Conservation (phyloP, 164 flowering plant species). For the Vitis rupestris region DNA sequence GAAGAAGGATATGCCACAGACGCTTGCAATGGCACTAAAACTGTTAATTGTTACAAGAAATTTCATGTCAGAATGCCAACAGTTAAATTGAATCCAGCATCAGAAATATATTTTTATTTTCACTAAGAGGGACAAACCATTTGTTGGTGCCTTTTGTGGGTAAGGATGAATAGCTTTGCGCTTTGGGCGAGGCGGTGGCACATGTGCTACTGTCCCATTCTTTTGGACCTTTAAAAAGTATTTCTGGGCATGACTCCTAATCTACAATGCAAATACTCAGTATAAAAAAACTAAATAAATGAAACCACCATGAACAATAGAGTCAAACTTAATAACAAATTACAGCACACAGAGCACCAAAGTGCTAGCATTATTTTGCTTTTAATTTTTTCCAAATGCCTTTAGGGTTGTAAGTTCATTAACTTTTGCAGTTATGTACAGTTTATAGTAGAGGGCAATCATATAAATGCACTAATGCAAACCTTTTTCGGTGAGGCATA, state of each 20-base stretch:
- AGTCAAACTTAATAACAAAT: too few species aligned
- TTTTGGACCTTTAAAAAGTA: conserved; percentile 94
- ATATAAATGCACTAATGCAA: too few species aligned
- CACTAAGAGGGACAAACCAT: conserved; percentile 47
- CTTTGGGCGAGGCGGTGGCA: conserved; percentile 97
- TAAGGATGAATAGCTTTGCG: conserved; percentile 94
- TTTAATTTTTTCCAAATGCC: too few species aligned
- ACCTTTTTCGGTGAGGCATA: too few species aligned
- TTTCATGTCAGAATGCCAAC: conserved; percentile 13
- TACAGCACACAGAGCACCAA: too few species aligned
- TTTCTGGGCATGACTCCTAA: conserved; percentile 96
- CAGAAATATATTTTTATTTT: not conserved
- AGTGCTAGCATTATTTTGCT: too few species aligned
- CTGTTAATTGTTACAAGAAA: conserved; percentile 32
- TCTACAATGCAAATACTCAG: conserved; percentile 43
- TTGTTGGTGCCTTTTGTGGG: conserved; percentile 82
- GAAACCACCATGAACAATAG: not conserved
- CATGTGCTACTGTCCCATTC: conserved; percentile 86
- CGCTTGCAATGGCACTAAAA: conserved; percentile 53
- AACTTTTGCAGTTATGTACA: too few species aligned
- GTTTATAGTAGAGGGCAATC: too few species aligned
- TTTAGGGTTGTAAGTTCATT: too few species aligned
- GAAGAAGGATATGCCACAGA: conserved; percentile 55
- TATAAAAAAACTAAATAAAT: not conserved
- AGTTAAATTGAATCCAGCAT: not conserved